Percentiles rank a stretch among this genome's conserved stretches.
phyloP scores from a whole-genome alignment of 345 rosid genomes.

The Bretschneidera sinensis region DNA sequence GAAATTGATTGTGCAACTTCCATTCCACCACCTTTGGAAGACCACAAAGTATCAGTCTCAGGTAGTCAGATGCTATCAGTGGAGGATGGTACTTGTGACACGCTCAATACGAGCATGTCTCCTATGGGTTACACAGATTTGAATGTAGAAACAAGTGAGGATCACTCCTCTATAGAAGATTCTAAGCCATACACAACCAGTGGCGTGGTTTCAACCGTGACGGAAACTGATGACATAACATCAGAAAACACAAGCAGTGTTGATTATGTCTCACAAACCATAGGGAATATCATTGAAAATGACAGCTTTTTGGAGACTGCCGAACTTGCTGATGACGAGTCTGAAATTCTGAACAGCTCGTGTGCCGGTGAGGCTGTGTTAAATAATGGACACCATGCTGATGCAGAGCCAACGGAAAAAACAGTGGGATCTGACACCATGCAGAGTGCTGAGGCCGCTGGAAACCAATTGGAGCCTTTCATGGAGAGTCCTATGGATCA shows the following conservation, averaged over 20 bases:
- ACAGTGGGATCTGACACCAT: constrained; percentile 7
- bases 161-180: constrained; percentile 6
- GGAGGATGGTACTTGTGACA: constrained; percentile 6
- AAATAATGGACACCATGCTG: not conserved
- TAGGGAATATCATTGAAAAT: constrained; percentile 6
- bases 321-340: constrained; percentile 8
- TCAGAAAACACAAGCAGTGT: constrained; percentile 1
- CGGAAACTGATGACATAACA: constrained; percentile 4
- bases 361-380: not conserved
- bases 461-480: constrained; percentile 11
- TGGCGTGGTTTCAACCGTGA: constrained; percentile 18
- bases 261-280: constrained; percentile 9
- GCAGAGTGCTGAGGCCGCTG: constrained; percentile 3
- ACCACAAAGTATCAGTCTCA: constrained; percentile 17
- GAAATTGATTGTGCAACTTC: constrained; percentile 21
- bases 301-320: constrained; percentile 3
- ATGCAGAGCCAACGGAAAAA: constrained; percentile 16
- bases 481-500: constrained; percentile 1
- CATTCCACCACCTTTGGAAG: constrained; percentile 22
- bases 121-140: constrained; percentile 17
- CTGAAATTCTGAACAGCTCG: constrained; percentile 16
- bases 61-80: constrained; percentile 14
- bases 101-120: constrained; percentile 7
- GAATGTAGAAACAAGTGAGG: constrained; percentile 18
- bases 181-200: constrained; percentile 1